Percentiles rank a stretch among this genome's conserved stretches.
Conservation (phyloP, 75 land plant species). For the Larix kaempferi region DNA sequence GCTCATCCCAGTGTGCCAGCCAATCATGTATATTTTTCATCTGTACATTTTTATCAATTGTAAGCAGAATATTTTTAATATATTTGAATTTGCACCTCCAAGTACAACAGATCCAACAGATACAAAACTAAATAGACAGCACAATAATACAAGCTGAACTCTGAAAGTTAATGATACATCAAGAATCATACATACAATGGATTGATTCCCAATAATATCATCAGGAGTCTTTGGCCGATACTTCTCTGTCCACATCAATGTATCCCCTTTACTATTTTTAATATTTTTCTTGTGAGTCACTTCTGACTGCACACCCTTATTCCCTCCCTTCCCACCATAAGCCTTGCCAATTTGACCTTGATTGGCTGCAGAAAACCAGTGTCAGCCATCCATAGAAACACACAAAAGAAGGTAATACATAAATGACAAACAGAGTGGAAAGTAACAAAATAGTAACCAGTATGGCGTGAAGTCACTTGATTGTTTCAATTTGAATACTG, state of each 20-base stretch:
- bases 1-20: conserved; percentile 74
- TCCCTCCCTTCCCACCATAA: conserved; percentile 13
- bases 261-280: conserved; percentile 10
- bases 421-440: neutral
- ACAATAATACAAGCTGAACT: neutral
- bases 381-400: neutral
- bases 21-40: conserved; percentile 92
- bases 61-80: too few relatives aligned
- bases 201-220: conserved; percentile 92
- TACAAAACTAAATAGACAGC: neutral
- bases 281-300: conserved; percentile 21
- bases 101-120: neutral
- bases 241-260: conserved; percentile 82
- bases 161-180: neutral
- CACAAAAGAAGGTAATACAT: too few relatives aligned
- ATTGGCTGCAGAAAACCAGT: neutral
- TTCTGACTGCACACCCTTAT: conserved; percentile 12
- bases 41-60: conserved; percentile 12
- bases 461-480: neutral
- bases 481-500: neutral
- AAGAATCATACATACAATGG: conserved; percentile 46
- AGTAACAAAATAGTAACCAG: neutral
- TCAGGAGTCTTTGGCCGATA: conserved; percentile 70
- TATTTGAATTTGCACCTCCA: neutral
- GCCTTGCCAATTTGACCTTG: conserved; percentile 11